Conservation (phyloP, 2,329 filamentous ascomycete genomes). For the Cytospora piceicola region DNA sequence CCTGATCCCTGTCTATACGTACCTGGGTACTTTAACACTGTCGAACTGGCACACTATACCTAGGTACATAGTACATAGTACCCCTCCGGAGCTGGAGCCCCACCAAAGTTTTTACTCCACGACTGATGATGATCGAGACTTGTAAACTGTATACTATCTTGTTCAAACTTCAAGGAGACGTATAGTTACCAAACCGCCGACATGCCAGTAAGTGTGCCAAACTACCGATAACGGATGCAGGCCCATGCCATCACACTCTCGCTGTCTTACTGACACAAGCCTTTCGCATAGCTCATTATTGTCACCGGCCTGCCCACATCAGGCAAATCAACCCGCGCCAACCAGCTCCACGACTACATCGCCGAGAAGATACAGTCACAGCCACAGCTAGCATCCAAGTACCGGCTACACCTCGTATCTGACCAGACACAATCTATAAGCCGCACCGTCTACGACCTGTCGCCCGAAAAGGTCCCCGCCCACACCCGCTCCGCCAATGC, state of each 20-base stretch:
- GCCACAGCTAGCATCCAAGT: constrained; percentile 43
- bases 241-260: not conserved
- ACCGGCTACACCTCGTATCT: constrained; percentile 74
- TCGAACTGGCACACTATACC: not conserved
- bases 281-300: constrained; percentile 62
- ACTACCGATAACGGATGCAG: not conserved
- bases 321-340: constrained; percentile 68
- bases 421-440: constrained; percentile 72
- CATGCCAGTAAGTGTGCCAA: constrained; percentile 29
- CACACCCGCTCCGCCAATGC: constrained; percentile 72
- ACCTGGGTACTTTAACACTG: too few species aligned
- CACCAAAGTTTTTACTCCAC: constrained; percentile 18
- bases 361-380: constrained; percentile 55
- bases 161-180: not conserved
- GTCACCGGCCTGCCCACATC: constrained; percentile 69
- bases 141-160: constrained; percentile 3
- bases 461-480: constrained; percentile 52
- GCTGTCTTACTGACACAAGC: constrained; percentile 6
- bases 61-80: not conserved
- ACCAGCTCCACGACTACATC: constrained; percentile 69
- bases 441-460: constrained; percentile 72
- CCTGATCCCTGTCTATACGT: not conserved
- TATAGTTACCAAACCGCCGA: constrained; percentile 2
- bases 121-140: constrained; percentile 1
- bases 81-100: constrained; percentile 7